Conservation (phyloP, 805 yeast species). For the Candida tallmaniae region DNA sequence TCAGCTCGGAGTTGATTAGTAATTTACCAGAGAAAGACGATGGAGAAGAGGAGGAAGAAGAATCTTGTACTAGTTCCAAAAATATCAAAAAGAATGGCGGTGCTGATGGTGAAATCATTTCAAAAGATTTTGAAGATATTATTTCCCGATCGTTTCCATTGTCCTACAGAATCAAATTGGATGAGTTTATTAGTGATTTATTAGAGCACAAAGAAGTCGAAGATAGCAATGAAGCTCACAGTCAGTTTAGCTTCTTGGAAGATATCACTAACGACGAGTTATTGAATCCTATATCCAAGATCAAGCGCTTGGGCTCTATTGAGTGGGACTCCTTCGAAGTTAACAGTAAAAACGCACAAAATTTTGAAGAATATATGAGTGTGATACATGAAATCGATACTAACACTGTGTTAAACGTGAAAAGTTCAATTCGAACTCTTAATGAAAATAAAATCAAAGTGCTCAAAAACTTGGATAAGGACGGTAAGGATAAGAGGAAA, state of each 20-base stretch:
- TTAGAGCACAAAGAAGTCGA: conserved; percentile 7
- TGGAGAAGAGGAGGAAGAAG: no score
- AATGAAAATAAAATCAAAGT: conserved; percentile 22
- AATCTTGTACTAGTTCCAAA: neutral
- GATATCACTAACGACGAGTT: conserved; percentile 31
- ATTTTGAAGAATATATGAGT: conserved; percentile 19
- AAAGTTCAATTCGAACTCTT: conserved; percentile 4
- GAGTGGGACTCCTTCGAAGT: conserved; percentile 35
- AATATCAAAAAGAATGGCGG: neutral
- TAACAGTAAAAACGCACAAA: conserved; percentile 12
- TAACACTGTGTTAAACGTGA: conserved; percentile 7
- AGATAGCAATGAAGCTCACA: conserved; percentile 18
- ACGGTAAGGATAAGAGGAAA: no score
- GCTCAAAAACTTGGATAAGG: conserved; percentile 21
- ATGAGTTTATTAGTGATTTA: conserved; percentile 27
- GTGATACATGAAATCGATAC: conserved; percentile 13
- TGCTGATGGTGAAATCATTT: conserved; percentile 4
- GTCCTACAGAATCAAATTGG: conserved; percentile 27
- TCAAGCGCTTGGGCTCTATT: conserved; percentile 18
- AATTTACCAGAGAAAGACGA: conserved; percentile 6
- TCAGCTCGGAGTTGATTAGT: conserved; percentile 9
- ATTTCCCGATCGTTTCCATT: conserved; percentile 27
- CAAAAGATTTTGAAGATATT: conserved; percentile 14
- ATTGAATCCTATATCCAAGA: conserved; percentile 21
- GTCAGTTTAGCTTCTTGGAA: conserved; percentile 33